Base-by-base conservation (phyloP, 2,329 filamentous ascomycete species). In the Trichoderma oligosporum region DNA sequence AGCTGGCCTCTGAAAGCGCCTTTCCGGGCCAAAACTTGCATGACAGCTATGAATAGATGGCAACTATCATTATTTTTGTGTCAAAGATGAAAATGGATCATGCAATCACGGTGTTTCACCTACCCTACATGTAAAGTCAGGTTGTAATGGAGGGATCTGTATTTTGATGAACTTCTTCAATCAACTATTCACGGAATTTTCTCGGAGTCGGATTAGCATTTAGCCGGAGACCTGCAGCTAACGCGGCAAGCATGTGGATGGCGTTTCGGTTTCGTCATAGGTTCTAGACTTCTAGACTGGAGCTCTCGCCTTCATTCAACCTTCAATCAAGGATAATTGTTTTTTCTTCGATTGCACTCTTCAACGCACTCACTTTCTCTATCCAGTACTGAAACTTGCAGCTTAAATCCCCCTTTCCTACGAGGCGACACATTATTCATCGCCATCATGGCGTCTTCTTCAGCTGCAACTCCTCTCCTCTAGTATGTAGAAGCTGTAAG, bases 361-460 rank as follows among this genome's bases (percentile, higher is more conserved):
- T 31, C 33, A 29, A 36, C 14, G 24, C 33, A 27, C 22, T 22
- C 9, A 6, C 14, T 14, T n/a, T 29, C 20, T 20, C 14, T 16
- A 29, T 46, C 44, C 33, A 12, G 27, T 36, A 25, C 14, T 14
- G n/a, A 54, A 16, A 16, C 29, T 14, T 12, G 22, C 16, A 12
- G 12, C 35, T 3, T 8, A 2, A 25, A 12, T 12, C 36, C 35
- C 7, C 36, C 35, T 4, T 16, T 42, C 47, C 16, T 12, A 33
- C 39, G 11, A 42, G 25, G 46, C 46, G 55, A 45, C 25, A 7
- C n/a, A 35, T 18, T 8, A 20, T 29, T 4, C 16, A 33, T 31
- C 47, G 48, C 60, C 62, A 61, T 56, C 62, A 89, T 89, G 87
- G 85, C 87, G 60, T 89, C 87, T 60, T 88, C 86, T 58, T 89